phyloP scores from a whole-genome alignment of 768 basidiomycete genomes.

The Clavulina sp. region DNA sequence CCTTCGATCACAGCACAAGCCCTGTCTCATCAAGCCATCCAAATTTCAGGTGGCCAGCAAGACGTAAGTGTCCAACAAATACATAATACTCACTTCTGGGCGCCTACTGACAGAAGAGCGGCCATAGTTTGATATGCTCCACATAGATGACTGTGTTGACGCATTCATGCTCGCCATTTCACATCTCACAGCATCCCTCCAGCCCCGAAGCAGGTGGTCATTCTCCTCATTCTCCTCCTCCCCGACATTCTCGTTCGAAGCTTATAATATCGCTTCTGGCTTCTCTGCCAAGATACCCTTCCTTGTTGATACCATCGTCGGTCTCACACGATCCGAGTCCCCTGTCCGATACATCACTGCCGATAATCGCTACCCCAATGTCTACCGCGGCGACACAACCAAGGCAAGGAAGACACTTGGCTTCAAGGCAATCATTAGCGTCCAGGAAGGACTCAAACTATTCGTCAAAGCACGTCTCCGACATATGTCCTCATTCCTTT shows the following conservation, averaged over 20 bases:
- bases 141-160: conserved; percentile 17
- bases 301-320: conserved; percentile 15
- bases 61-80: conserved; percentile 6
- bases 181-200: conserved; percentile 7
- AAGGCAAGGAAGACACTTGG: conserved; percentile 12
- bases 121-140: conserved; percentile 14
- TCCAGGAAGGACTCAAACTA: conserved; percentile 18
- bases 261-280: conserved; percentile 17
- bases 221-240: not conserved
- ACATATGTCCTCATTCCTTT: no score
- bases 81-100: not conserved
- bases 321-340: conserved; percentile 14
- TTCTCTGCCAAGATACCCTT: conserved; percentile 12
- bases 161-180: conserved; percentile 14
- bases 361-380: conserved; percentile 4
- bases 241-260: conserved; percentile 6
- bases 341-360: conserved; percentile 15
- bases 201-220: not conserved
- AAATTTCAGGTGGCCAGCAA: conserved; percentile 14
- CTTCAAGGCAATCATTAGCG: conserved; percentile 13
- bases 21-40: conserved; percentile 16
- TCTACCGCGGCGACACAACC: not conserved
- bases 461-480: no score
- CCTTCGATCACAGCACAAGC: conserved; percentile 15
- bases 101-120: not conserved